Evolutionary conservation across 75 land plant genomes (phyloP).

Genomic region (Adiantum capillusveneris): DNA sequence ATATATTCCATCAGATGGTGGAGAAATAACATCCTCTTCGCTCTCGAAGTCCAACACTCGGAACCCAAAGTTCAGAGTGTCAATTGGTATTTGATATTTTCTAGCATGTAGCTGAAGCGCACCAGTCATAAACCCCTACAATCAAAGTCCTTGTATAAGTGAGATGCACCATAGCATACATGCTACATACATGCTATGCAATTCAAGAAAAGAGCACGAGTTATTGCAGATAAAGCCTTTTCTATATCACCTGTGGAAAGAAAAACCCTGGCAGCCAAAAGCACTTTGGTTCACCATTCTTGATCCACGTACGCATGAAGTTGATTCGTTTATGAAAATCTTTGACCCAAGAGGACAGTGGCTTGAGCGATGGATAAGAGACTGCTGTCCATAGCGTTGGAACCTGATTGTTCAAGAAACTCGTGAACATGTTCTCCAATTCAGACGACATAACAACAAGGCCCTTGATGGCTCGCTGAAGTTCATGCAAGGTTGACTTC

Average conservation of each 20-base stretch:
- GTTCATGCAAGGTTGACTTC: conserved; percentile 15
- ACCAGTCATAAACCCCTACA: conserved; percentile 32
- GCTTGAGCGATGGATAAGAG: conserved; percentile 32
- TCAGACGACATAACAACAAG: conserved; percentile 30
- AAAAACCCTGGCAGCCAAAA: conserved; percentile 37
- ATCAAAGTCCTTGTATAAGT: too few relatives aligned
- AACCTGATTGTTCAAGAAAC: conserved; percentile 23
- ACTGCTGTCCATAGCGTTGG: conserved; percentile 24
- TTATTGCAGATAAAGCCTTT: too few relatives aligned
- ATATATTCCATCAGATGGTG: conserved; percentile 24
- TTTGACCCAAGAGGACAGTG: conserved; percentile 27
- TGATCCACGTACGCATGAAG: conserved; percentile 24
- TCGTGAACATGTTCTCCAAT: conserved; percentile 30
- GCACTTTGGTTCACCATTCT: conserved; percentile 12
- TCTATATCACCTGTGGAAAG: conserved; percentile 26
- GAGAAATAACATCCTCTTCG: conserved; percentile 9
- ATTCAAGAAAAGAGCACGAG: too few relatives aligned
- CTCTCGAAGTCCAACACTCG: conserved; percentile 11
- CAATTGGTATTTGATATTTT: conserved; percentile 34
- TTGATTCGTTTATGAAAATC: conserved; percentile 27
- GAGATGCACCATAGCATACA: too few relatives aligned
- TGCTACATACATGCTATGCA: too few relatives aligned
- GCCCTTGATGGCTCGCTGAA: conserved; percentile 36
- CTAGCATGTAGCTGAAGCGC: conserved; percentile 37
- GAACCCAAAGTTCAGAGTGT: conserved; percentile 30